These are phyloP conservation scores for Coffea humblotiana DNA, from an alignment of 305 asterid species.

Conservation along the genomic window DNA sequence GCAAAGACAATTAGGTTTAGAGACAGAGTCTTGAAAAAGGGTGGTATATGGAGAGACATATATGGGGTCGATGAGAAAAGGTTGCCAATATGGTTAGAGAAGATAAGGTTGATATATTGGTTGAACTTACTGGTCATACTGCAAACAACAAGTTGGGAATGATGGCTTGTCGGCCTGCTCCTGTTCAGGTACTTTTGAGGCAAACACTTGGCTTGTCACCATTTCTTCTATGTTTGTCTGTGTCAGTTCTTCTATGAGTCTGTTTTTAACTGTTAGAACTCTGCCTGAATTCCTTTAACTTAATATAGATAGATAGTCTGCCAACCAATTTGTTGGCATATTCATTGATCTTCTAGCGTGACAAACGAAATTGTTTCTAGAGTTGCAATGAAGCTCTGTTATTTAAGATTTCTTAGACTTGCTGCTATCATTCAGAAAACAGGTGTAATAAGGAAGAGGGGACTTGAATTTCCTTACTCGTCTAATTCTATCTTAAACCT, in stretches of 20 bases:
- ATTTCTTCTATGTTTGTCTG: constrained; percentile 1
- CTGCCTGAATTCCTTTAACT: not conserved
- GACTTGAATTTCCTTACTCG: not conserved
- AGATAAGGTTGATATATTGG: constrained; percentile 93
- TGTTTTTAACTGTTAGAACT: not conserved
- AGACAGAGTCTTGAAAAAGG: constrained; percentile 85
- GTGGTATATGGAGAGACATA: constrained; percentile 93
- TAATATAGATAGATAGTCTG: not conserved
- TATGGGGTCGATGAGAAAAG: constrained; percentile 94
- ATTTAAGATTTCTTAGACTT: not conserved
- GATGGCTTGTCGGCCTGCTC: constrained; percentile 99
- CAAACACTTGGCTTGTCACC: constrained; percentile 4
- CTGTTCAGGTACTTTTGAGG: constrained; percentile 73
- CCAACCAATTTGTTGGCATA: not conserved
- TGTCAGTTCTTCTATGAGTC: not conserved
- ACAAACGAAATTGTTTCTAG: not conserved
- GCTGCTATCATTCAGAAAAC: not conserved
- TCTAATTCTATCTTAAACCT: not conserved
- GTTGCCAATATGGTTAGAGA: constrained; percentile 91
- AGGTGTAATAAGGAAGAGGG: not conserved
- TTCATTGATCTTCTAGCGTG: not conserved
- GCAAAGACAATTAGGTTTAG: constrained; percentile 87
- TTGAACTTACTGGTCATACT: constrained; percentile 98
- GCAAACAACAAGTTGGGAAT: constrained; percentile 98
- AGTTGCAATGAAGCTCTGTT: not conserved